Percentiles rank a stretch among this genome's conserved stretches.
phyloP scores from a whole-genome alignment of 768 basidiomycete genomes.

The Panus rudis region DNA sequence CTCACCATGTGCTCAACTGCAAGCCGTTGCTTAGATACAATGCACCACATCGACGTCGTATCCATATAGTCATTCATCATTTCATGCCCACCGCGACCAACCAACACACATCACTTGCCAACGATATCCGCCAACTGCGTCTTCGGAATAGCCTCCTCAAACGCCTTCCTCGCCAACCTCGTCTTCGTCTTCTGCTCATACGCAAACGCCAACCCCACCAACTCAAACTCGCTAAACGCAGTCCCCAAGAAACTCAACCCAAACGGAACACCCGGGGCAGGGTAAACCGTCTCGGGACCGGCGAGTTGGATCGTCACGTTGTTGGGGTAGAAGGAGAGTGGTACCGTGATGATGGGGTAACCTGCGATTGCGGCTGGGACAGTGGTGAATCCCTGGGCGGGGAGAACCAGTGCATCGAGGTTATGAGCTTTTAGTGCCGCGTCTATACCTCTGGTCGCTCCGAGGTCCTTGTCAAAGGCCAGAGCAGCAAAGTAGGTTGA shows the following conservation, averaged over 20 bases:
- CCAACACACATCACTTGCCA: conserved; percentile 7
- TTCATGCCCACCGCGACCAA: too few relatives aligned
- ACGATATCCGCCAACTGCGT: conserved; percentile 25
- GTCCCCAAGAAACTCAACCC: conserved; percentile 58
- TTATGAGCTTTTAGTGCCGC: conserved; percentile 23
- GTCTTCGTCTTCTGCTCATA: conserved; percentile 41
- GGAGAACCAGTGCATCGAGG: conserved; percentile 27
- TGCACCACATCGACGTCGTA: too few relatives aligned
- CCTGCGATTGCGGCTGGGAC: conserved; percentile 47
- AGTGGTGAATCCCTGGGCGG: conserved; percentile 27
- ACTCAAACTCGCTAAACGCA: conserved; percentile 50
- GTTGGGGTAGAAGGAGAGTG: conserved; percentile 52
- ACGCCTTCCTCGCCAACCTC: conserved; percentile 23
- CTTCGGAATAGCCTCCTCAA: conserved; percentile 24
- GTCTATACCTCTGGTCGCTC: conserved; percentile 28
- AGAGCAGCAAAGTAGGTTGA: conserved; percentile 26
- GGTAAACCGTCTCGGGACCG: conserved; percentile 31
- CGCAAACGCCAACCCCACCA: conserved; percentile 54
- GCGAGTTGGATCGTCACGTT: conserved; percentile 33
- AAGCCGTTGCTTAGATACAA: too few relatives aligned
- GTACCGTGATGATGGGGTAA: conserved; percentile 63
- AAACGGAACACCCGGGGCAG: conserved; percentile 50
- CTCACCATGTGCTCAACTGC: too few relatives aligned
- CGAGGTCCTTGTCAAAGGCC: conserved; percentile 24
- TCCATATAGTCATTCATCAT: too few relatives aligned